These are phyloP conservation scores for Suhomyces ambrosiae DNA, from an alignment of 1,139 yeast genomes.

Conservation along the genomic window DNA sequence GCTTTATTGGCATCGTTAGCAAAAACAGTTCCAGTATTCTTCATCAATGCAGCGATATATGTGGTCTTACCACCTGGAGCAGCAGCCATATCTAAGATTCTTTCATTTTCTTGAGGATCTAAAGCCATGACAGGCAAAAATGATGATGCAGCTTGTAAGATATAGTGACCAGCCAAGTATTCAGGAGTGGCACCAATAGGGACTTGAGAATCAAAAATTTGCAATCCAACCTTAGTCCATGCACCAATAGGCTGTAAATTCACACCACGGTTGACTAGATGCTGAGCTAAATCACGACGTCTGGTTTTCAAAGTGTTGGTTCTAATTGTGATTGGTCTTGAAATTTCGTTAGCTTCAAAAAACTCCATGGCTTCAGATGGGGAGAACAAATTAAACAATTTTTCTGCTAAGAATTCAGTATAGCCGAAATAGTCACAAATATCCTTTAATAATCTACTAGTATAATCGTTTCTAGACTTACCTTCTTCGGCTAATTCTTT, in stretches of 20 bases:
- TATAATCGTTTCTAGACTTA: constrained; percentile 78
- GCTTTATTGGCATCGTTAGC: constrained; percentile 97
- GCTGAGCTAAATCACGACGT: constrained; percentile 94
- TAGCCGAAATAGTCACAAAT: constrained; percentile 96
- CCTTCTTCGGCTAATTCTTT: constrained; percentile 84
- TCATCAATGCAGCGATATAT: constrained; percentile 93
- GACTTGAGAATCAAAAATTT: constrained; percentile 95
- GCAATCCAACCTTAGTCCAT: constrained; percentile 98
- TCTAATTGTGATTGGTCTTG: constrained; percentile 95
- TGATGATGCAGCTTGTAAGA: constrained; percentile 97
- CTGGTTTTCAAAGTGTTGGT: constrained; percentile 93
- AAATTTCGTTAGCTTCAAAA: constrained; percentile 96
- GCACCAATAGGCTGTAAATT: constrained; percentile 95
- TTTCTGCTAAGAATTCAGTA: constrained; percentile 90
- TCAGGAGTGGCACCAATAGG: constrained; percentile 99
- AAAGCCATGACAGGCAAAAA: constrained; percentile 97
- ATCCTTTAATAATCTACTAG: constrained; percentile 75
- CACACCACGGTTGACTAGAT: constrained; percentile 94
- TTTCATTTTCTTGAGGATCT: constrained; percentile 93
- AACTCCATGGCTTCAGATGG: constrained; percentile 98
- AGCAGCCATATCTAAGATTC: constrained; percentile 97
- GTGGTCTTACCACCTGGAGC: constrained; percentile 99
- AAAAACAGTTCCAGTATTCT: constrained; percentile 94
- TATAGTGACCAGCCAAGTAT: constrained; percentile 96
- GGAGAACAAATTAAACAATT: constrained; percentile 83